Evolutionary conservation across 768 basidiomycete species (phyloP).

Genomic region (Kwoniella sp.): DNA sequence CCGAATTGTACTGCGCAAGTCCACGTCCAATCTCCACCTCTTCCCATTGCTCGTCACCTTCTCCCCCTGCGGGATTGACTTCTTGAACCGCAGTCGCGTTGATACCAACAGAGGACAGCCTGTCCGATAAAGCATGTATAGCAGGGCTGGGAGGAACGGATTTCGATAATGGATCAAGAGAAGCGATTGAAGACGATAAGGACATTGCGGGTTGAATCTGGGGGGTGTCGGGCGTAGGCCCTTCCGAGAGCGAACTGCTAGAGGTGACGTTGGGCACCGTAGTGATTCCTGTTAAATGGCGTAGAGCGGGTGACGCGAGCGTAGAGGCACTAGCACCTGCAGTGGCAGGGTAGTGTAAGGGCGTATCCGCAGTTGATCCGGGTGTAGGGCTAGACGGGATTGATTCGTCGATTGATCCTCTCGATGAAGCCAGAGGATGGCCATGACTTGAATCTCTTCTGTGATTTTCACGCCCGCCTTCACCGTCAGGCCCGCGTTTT

Average conservation of each 20-base stretch:
- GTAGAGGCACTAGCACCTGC: not conserved
- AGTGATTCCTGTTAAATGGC: constrained; percentile 7
- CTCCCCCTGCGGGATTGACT: not conserved
- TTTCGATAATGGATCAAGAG: constrained; percentile 59
- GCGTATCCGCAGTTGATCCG: constrained; percentile 2
- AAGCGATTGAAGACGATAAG: constrained; percentile 60
- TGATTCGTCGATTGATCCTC: constrained; percentile 26
- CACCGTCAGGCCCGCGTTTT: not conserved
- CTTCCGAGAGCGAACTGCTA: not conserved
- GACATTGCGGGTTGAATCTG: constrained; percentile 58
- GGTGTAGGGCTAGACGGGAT: constrained; percentile 20
- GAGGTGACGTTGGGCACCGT: not conserved
- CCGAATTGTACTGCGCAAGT: constrained; percentile 91
- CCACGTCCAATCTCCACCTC: constrained; percentile 90
- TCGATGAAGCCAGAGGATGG: not conserved
- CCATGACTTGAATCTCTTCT: not conserved
- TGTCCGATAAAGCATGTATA: constrained; percentile 29
- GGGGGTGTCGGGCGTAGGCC: constrained; percentile 62
- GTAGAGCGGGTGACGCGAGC: constrained; percentile 13
- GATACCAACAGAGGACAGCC: not conserved
- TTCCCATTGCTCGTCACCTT: constrained; percentile 61
- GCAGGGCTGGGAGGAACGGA: constrained; percentile 55
- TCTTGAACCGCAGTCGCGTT: not conserved
- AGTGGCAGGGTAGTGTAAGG: not conserved
- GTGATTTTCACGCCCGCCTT: too few species aligned